A percentile compares a stretch with the other conserved stretches of the same genome.
Conservation (phyloP, 176 grass and related monocot species). For the Coix lacrymajobi region DNA sequence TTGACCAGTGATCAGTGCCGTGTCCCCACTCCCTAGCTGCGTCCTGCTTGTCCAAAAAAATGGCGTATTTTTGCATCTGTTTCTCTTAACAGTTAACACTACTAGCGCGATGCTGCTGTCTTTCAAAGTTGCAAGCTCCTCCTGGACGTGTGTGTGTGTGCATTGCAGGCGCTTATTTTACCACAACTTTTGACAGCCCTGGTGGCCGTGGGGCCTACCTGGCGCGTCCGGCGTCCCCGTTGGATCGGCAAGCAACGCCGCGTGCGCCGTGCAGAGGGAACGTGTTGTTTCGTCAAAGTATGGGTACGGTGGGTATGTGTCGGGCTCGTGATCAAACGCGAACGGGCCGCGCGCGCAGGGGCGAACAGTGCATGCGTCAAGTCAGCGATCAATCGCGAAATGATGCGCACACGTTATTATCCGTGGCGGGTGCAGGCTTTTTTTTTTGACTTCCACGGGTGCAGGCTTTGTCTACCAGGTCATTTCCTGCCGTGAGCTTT, state of each 20-base stretch:
- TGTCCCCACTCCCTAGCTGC: too few species aligned
- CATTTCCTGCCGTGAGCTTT: too few species aligned
- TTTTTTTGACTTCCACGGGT: too few species aligned
- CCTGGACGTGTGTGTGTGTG: too few species aligned
- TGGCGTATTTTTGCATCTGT: too few species aligned
- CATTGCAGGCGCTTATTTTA: neutral
- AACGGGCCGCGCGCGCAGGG: neutral
- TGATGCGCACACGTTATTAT: neutral
- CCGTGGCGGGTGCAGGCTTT: neutral
- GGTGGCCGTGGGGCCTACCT: neutral
- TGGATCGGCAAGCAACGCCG: neutral
- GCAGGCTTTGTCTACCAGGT: too few species aligned
- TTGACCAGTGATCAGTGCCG: too few species aligned
- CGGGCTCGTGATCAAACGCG: neutral
- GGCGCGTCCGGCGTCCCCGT: too few species aligned
- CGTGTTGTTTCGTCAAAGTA: neutral
- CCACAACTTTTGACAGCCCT: neutral
- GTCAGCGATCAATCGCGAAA: neutral
- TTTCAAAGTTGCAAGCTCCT: too few species aligned
- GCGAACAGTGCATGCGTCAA: slow-evolving; percentile 21
- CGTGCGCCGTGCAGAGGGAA: neutral
- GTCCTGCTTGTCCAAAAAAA: too few species aligned
- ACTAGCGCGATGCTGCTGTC: too few species aligned
- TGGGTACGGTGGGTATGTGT: neutral
- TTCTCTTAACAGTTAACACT: too few species aligned